phyloP scores from a whole-genome alignment of 306 rosid species.

The Oemleria cerasiformis region DNA sequence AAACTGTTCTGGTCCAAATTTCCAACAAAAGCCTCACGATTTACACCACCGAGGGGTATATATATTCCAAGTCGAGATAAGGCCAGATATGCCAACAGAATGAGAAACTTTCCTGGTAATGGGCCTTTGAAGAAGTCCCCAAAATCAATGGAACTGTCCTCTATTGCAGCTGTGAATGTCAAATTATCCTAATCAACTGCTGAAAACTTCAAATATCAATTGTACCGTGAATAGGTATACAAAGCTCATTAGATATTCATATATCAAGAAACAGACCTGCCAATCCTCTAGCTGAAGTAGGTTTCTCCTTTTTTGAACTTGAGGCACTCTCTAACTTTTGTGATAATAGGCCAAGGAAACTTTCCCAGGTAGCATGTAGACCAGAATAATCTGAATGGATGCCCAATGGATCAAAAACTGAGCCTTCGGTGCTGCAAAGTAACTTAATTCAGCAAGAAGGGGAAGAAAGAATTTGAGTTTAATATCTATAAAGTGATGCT shows the following conservation, averaged over 20 bases:
- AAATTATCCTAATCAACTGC: constrained; percentile 34
- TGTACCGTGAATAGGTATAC: constrained; percentile 6
- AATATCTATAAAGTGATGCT: not conserved
- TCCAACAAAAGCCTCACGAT: constrained; percentile 90
- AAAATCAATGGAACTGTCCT: constrained; percentile 88
- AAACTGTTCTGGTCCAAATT: constrained; percentile 90
- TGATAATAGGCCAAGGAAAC: constrained; percentile 40
- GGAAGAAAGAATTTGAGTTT: not conserved
- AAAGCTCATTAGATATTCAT: not conserved
- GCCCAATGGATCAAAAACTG: constrained; percentile 79
- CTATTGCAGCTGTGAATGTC: constrained; percentile 77
- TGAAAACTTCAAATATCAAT: constrained; percentile 19
- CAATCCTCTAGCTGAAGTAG: constrained; percentile 66
- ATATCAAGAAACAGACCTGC: constrained; percentile 59
- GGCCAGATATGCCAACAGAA: constrained; percentile 80
- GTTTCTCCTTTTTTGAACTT: constrained; percentile 62
- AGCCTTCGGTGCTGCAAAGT: constrained; percentile 50
- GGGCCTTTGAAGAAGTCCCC: constrained; percentile 97
- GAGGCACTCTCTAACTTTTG: constrained; percentile 61
- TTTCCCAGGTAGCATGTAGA: constrained; percentile 52
- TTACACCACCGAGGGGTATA: constrained; percentile 92
- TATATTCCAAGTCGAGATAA: constrained; percentile 88
- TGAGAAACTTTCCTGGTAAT: constrained; percentile 86
- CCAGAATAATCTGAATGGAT: constrained; percentile 61
- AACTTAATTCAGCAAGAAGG: constrained; percentile 21